A percentile compares a stretch with the other conserved stretches of the same genome.
These are phyloP conservation scores for Eimeria sp. DNA, from an alignment of 169 alveolate species.

Conservation along the genomic window DNA sequence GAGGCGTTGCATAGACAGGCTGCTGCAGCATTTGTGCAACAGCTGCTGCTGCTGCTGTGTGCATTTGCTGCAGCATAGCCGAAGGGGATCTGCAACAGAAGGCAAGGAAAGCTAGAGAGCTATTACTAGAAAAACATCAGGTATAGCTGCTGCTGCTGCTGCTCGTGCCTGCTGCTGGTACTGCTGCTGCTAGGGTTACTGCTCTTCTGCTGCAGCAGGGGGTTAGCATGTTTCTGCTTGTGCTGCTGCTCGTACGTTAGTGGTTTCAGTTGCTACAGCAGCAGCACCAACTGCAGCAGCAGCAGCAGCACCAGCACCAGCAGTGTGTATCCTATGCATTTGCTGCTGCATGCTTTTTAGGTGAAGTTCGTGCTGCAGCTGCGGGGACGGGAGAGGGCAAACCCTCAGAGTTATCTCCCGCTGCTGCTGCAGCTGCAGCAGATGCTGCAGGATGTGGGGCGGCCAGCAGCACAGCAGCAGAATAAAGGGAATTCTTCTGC, in stretches of 20 bases:
- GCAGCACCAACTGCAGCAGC: constrained; percentile 11
- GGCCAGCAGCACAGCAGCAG: constrained; percentile 31
- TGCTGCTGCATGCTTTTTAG: not conserved
- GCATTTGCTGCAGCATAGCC: not conserved
- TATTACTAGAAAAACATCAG: constrained; percentile 10
- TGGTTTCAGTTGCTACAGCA: not conserved
- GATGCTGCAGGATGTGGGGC: constrained; percentile 48
- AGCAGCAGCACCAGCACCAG: not conserved
- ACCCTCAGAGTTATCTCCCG: constrained; percentile 35
- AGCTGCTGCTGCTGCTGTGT: not conserved
- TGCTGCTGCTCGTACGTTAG: too few relatives aligned
- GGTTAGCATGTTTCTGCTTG: too few relatives aligned
- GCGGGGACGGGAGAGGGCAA: constrained; percentile 5
- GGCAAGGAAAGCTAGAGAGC: not conserved
- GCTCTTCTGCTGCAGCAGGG: too few relatives aligned
- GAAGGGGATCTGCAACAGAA: constrained; percentile 45
- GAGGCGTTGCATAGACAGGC: too few relatives aligned
- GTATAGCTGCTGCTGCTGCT: not conserved
- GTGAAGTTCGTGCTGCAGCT: constrained; percentile 53
- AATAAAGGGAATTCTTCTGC: not conserved
- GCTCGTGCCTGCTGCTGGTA: not conserved
- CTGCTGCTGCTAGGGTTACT: too few relatives aligned
- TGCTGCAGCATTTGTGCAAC: not conserved
- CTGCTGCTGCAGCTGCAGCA: constrained; percentile 48
- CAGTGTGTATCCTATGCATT: not conserved